Evolutionary conservation across 305 asterid species (phyloP).

Genomic region (Rubia balearica): DNA sequence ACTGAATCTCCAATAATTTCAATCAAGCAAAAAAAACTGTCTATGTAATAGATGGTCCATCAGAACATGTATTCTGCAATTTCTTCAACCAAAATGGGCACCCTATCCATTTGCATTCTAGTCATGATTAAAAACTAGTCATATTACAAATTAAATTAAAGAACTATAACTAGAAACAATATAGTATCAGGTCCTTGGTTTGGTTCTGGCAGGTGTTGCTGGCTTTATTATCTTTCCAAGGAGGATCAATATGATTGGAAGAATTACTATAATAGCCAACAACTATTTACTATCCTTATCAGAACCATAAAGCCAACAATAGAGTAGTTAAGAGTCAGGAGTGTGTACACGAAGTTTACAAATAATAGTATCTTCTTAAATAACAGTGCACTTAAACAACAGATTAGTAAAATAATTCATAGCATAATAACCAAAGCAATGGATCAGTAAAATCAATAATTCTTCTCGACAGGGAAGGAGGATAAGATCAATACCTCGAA

Average conservation of each 20-base stretch:
- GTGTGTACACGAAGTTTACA: conserved; percentile 63
- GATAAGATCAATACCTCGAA: too few species aligned
- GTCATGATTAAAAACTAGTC: background rate
- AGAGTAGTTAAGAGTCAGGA: conserved; percentile 78
- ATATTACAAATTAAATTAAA: too few species aligned
- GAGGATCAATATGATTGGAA: conserved; percentile 56
- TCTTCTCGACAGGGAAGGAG: too few species aligned
- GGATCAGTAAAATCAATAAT: too few species aligned
- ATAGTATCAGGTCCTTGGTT: conserved; percentile 33
- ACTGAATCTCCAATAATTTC: conserved; percentile 17
- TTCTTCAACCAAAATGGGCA: conserved; percentile 27
- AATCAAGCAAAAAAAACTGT: conserved; percentile 23
- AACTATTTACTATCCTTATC: too few species aligned
- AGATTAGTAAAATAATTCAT: too few species aligned
- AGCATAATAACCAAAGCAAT: too few species aligned
- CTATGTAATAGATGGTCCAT: conserved; percentile 36
- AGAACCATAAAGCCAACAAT: conserved; percentile 60
- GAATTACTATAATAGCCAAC: conserved; percentile 6
- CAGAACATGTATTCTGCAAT: conserved; percentile 33
- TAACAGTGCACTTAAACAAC: conserved; percentile 17
- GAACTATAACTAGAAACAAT: conserved; percentile 6
- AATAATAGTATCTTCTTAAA: conserved; percentile 43
- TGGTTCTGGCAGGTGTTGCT: conserved; percentile 56
- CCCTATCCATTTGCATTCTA: conserved; percentile 42
- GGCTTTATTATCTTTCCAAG: conserved; percentile 78